Evolutionary conservation across 768 basidiomycete genomes (phyloP).

Genomic region (Tricholoma terreum): DNA sequence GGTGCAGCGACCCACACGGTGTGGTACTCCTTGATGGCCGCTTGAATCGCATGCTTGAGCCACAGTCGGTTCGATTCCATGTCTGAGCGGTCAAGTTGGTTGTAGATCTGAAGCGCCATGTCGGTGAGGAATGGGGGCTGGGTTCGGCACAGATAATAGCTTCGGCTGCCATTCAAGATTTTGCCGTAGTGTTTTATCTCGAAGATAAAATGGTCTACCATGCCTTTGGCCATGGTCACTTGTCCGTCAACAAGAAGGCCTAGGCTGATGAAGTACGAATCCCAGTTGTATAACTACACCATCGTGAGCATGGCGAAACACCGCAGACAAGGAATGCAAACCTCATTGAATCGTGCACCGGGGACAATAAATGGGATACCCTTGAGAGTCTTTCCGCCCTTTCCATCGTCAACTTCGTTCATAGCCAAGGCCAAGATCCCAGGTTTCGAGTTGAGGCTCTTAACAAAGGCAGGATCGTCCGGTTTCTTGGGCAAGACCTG

Average conservation of each 20-base stretch:
- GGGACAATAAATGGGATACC: slow-evolving; percentile 98
- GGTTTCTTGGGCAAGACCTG: slow-evolving; percentile 84
- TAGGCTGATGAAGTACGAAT: slow-evolving; percentile 91
- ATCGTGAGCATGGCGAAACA: slow-evolving; percentile 2
- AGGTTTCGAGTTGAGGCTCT: slow-evolving; percentile 90
- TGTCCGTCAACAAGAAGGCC: slow-evolving; percentile 95
- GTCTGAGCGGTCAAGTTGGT: slow-evolving; percentile 87
- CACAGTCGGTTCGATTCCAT: slow-evolving; percentile 78
- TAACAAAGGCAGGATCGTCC: slow-evolving; percentile 86
- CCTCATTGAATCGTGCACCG: slow-evolving; percentile 92
- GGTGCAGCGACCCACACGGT: slow-evolving; percentile 95
- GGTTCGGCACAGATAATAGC: slow-evolving; percentile 91
- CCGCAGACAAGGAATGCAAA: slow-evolving; percentile 29
- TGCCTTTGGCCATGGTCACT: slow-evolving; percentile 91
- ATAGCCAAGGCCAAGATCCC: slow-evolving; percentile 94
- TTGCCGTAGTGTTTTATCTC: slow-evolving; percentile 98
- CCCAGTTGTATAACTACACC: slow-evolving; percentile 86
- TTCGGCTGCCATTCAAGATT: slow-evolving; percentile 94
- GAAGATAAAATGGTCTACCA: slow-evolving; percentile 99
- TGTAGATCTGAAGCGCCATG: slow-evolving; percentile 97
- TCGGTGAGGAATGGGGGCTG: slow-evolving; percentile 99
- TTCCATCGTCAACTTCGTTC: slow-evolving; percentile 82
- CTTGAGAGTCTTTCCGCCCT: slow-evolving; percentile 78
- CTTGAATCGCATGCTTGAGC: slow-evolving; percentile 94
- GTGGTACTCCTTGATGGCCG: slow-evolving; percentile 99